Evolutionary conservation across 306 rosid species (phyloP), one percentile per base, ranked within the genome.

Genomic region (Sicyos baderoa): DNA sequence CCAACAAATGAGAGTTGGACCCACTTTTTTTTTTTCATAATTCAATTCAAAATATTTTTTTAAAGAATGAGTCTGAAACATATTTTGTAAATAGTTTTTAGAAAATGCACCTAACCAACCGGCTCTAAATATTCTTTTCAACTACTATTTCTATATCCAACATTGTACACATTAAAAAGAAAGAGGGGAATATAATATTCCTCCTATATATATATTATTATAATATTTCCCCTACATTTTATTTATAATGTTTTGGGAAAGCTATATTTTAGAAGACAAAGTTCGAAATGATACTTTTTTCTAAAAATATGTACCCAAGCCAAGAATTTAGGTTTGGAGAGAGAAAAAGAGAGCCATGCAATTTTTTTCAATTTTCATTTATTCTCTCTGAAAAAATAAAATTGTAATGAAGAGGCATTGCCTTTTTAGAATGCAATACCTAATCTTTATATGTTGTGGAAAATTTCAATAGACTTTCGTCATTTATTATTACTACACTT

Each of bases 401-500:
- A 7, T 0, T 60, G 66, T 12, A 74, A 22, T 7, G 56, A 44
- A 15, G 12, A 57, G 40, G 54, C 4, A 18, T 57, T 57, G 4
- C 32, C 75, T 57, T 72, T 72, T 65, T 21, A 54, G 44, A 57
- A 42, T 44, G 13, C n/a, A 18, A 23, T 9, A 40, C 67, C 51
- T 27, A 53, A 45, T 55, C 68, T 3, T 19, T 56, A 57, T 67
- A 72, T 72, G 19, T 37, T 22, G 18, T 57, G 75, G 44, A 54
- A 72, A 44, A 42, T 45, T 53, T 72, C 63, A 57, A 42, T 54
- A 44, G 51, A 51, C 75, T 72, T 57, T 72, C 75, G 75, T 72
- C 75, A 72, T 72, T 69, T 10, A 50, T 25, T 68, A 52, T 75
- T 51, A 72, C 50, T 66, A 75, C 83, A 54, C 54, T 57, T 10